Conservation (phyloP, 768 basidiomycete species). For the Serendipita indica region DNA sequence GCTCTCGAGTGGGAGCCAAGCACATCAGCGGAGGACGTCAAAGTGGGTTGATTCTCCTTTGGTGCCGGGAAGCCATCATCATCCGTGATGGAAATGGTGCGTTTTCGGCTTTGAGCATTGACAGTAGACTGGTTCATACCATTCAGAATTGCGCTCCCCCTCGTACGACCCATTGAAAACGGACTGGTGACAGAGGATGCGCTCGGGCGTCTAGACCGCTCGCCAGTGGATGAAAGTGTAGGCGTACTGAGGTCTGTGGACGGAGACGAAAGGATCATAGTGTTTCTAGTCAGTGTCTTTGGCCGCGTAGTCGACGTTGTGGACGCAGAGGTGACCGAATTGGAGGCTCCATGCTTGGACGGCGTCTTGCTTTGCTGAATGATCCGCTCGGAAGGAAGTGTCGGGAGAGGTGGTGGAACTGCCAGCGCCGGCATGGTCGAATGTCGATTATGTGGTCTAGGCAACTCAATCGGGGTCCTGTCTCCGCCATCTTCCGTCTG, state of each 20-base stretch:
- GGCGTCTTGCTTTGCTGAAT: conserved; percentile 1
- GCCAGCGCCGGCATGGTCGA: conserved; percentile 5
- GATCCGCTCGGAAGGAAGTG: background rate
- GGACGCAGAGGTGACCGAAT: conserved; percentile 1
- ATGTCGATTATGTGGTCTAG: background rate
- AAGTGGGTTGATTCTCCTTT: background rate
- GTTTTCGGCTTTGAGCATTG: background rate
- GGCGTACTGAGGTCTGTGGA: background rate
- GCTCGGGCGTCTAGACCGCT: background rate
- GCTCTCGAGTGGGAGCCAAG: background rate
- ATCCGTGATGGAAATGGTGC: background rate
- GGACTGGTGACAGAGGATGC: background rate
- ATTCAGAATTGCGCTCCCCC: background rate
- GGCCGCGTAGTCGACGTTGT: background rate
- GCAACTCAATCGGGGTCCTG: conserved; percentile 1
- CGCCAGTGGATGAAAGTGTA: background rate
- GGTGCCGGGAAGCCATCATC: background rate
- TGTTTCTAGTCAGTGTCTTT: too few relatives aligned
- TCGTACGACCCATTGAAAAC: background rate
- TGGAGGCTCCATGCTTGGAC: background rate
- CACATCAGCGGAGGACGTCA: background rate
- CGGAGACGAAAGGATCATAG: background rate
- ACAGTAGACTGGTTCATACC: background rate
- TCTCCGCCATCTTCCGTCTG: background rate
- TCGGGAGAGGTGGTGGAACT: conserved; percentile 3